phyloP scores from a whole-genome alignment of 768 basidiomycete species.

The Calvatia gigantea region DNA sequence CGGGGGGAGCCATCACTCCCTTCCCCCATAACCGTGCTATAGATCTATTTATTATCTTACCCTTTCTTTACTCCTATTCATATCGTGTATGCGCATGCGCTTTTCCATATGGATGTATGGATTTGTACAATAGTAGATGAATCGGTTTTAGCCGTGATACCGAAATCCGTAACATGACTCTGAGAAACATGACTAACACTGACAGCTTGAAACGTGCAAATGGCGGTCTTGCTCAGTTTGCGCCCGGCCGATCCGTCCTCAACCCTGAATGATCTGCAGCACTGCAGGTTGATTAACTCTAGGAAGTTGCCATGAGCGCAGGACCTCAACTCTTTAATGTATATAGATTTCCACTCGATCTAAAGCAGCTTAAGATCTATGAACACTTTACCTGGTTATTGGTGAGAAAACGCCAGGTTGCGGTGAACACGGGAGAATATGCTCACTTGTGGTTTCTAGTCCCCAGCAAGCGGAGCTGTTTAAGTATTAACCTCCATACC shows the following conservation, averaged over 20 bases:
- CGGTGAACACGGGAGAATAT: neutral
- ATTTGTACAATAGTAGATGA: slow-evolving; percentile 7
- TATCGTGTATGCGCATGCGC: neutral
- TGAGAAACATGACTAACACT: too few species aligned
- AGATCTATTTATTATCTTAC: slow-evolving; percentile 2
- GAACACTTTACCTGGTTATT: neutral
- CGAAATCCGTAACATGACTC: too few species aligned
- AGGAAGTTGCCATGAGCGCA: too few species aligned
- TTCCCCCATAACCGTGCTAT: slow-evolving; percentile 6
- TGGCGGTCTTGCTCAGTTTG: too few species aligned
- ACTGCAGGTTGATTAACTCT: too few species aligned
- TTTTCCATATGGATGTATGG: slow-evolving; percentile 8
- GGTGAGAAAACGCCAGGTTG: too few species aligned
- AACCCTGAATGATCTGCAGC: too few species aligned
- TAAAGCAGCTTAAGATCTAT: slow-evolving; percentile 11
- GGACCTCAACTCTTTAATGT: neutral
- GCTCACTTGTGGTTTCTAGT: neutral
- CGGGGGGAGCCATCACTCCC: neutral
- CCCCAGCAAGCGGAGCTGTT: neutral
- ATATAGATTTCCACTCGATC: slow-evolving; percentile 7
- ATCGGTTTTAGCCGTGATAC: slow-evolving; percentile 5
- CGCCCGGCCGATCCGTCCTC: too few species aligned
- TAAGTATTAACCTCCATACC: neutral
- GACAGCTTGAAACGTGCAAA: too few species aligned
- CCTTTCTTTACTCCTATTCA: neutral